phyloP scores from a whole-genome alignment of 2,329 filamentous ascomycete species.

The Xylariomycetidae sp. region DNA sequence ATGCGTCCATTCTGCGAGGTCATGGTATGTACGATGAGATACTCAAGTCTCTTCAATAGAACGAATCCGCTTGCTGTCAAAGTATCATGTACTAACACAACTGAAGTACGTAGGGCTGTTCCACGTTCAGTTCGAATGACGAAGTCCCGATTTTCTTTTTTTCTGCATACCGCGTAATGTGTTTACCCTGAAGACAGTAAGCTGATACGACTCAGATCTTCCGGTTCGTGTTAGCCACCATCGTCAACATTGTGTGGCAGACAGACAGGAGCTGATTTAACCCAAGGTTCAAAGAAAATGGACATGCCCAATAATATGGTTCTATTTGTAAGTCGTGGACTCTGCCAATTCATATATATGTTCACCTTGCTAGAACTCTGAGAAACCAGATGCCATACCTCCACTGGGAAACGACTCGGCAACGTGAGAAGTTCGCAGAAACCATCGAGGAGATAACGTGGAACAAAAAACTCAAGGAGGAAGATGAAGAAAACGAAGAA shows the following conservation, averaged over 20 bases:
- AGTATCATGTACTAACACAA: too few relatives aligned
- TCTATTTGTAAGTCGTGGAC: neutral
- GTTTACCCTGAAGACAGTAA: neutral
- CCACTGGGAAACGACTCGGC: slow-evolving; percentile 10
- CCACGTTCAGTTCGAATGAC: too few relatives aligned
- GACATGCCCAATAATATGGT: neutral
- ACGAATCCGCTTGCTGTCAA: too few relatives aligned
- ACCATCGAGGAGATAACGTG: neutral
- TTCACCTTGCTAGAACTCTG: neutral
- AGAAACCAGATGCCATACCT: slow-evolving; percentile 13
- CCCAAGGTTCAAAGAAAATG: neutral
- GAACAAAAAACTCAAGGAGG: neutral
- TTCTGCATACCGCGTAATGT: neutral
- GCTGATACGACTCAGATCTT: too few relatives aligned
- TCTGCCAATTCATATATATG: neutral
- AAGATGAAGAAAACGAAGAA: neutral
- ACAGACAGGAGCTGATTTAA: too few relatives aligned
- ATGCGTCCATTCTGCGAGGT: slow-evolving; percentile 11
- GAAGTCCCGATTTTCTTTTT: too few relatives aligned
- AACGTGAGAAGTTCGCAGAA: slow-evolving; percentile 5
- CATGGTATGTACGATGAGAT: too few relatives aligned
- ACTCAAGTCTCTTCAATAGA: too few relatives aligned
- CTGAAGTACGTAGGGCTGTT: too few relatives aligned
- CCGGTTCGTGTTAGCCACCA: too few relatives aligned
- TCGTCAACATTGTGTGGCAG: too few relatives aligned